A percentile compares a stretch with the other conserved stretches of the same genome.
Conservation (phyloP, 768 basidiomycete genomes). For the Ramaria sp. region DNA sequence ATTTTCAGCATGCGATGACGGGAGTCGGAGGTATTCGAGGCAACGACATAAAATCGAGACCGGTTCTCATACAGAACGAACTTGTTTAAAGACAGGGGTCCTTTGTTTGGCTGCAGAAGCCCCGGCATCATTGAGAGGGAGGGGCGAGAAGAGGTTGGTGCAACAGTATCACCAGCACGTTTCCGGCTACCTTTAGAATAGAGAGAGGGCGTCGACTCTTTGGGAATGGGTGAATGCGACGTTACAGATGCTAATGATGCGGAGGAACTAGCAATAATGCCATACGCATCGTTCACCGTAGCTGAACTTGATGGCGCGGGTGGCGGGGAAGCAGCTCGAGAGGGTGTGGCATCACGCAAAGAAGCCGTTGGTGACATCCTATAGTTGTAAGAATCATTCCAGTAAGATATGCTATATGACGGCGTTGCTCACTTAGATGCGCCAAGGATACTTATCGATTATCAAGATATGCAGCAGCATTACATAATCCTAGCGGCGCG, state of each 20-base stretch:
- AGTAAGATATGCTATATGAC: no score
- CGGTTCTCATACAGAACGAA: slow-evolving; percentile 92
- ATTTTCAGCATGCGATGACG: slow-evolving; percentile 90
- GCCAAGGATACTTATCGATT: no score
- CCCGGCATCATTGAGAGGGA: slow-evolving; percentile 8
- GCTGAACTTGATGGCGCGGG: not conserved
- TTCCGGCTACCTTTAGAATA: slow-evolving; percentile 4
- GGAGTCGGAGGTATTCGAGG: slow-evolving; percentile 80
- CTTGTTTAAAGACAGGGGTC: slow-evolving; percentile 46
- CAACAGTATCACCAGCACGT: not conserved
- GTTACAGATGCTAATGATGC: not conserved
- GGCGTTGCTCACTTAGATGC: no score
- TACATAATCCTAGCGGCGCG: no score
- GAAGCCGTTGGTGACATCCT: not conserved
- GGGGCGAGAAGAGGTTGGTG: not conserved
- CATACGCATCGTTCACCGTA: not conserved
- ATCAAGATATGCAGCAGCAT: no score
- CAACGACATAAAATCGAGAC: slow-evolving; percentile 84
- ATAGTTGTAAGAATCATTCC: not conserved
- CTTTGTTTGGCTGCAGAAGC: slow-evolving; percentile 8
- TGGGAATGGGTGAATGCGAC: not conserved
- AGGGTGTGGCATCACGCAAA: not conserved
- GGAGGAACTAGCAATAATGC: not conserved
- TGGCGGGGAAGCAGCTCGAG: not conserved
- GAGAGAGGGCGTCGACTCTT: slow-evolving; percentile 11